Conservation (phyloP, 345 rosid genomes). For the Carallia brachiata region DNA sequence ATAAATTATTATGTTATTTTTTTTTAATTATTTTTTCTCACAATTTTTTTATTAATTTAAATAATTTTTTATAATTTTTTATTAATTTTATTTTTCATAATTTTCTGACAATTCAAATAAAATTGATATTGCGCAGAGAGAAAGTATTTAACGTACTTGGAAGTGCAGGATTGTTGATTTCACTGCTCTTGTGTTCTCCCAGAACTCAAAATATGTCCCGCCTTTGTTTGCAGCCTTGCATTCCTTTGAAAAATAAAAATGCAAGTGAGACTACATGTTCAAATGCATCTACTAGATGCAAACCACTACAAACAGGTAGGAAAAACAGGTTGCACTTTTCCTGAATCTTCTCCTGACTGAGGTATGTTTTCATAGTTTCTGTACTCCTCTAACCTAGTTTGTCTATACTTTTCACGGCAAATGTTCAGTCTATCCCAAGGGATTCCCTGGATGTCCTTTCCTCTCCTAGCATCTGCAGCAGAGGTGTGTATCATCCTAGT, state of each 20-base stretch:
- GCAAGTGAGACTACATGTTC: not conserved
- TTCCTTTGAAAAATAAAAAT: constrained; percentile 27
- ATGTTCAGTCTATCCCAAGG: constrained; percentile 55
- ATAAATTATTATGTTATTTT: no score
- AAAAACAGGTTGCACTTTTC: constrained; percentile 32
- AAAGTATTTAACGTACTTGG: constrained; percentile 33
- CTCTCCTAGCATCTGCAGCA: constrained; percentile 51
- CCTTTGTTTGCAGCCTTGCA: constrained; percentile 42
- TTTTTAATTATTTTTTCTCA: no score
- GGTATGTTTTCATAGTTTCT: constrained; percentile 57
- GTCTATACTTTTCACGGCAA: constrained; percentile 44
- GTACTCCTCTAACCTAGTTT: constrained; percentile 55
- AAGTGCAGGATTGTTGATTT: constrained; percentile 62
- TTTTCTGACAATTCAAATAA: no score
- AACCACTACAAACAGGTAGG: not conserved
- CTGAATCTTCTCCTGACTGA: constrained; percentile 47
- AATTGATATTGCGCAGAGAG: not conserved
- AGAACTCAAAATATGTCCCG: constrained; percentile 41
- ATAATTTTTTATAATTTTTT: no score
- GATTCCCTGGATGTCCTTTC: constrained; percentile 56
- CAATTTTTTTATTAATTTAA: no score
- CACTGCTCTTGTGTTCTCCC: constrained; percentile 54
- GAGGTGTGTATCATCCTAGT: constrained; percentile 43
- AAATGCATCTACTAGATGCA: not conserved
- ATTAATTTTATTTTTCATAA: no score